Evolutionary conservation across 2,329 filamentous ascomycete genomes (phyloP).

Genomic region (Xenoacremonium recifei): DNA sequence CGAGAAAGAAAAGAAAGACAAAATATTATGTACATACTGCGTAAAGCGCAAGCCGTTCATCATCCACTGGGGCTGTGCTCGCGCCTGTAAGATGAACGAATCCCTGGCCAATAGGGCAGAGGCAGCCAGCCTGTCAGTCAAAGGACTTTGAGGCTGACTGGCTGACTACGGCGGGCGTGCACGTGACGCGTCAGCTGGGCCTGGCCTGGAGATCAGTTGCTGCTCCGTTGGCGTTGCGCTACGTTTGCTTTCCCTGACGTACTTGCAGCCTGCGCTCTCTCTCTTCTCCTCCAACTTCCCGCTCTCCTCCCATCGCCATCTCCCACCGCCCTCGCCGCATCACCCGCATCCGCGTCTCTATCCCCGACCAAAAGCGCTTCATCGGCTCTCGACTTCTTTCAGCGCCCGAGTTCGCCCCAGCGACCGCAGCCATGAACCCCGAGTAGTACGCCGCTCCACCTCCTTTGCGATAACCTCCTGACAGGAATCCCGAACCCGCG

Average conservation of each 20-base stretch:
- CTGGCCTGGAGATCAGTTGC: too few species aligned
- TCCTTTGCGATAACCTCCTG: conserved; percentile 31
- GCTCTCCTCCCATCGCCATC: conserved; percentile 2
- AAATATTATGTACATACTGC: too few species aligned
- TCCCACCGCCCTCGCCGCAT: conserved; percentile 4
- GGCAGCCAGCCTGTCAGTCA: too few species aligned
- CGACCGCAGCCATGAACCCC: conserved; percentile 73
- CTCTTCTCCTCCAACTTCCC: conserved; percentile 19
- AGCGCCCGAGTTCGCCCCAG: too few species aligned
- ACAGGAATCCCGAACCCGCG: conserved; percentile 16
- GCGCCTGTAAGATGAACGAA: too few species aligned
- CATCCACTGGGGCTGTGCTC: too few species aligned
- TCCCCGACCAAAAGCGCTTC: conserved; percentile 3
- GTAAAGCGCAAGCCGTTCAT: too few species aligned
- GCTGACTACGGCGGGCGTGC: too few species aligned
- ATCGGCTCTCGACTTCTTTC: conserved; percentile 10
- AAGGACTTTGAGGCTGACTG: too few species aligned
- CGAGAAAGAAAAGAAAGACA: too few species aligned
- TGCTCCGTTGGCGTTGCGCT: conserved; percentile 26
- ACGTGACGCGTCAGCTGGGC: conserved; percentile 30
- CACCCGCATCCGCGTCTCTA: conserved; percentile 1
- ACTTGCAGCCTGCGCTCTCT: conserved; percentile 28
- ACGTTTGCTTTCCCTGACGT: conserved; percentile 35
- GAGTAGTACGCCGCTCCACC: conserved; percentile 70
- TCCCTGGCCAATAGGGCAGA: too few species aligned